Base-by-base conservation (phyloP, 257 asterid species). In the Ligustrum vulgare region DNA sequence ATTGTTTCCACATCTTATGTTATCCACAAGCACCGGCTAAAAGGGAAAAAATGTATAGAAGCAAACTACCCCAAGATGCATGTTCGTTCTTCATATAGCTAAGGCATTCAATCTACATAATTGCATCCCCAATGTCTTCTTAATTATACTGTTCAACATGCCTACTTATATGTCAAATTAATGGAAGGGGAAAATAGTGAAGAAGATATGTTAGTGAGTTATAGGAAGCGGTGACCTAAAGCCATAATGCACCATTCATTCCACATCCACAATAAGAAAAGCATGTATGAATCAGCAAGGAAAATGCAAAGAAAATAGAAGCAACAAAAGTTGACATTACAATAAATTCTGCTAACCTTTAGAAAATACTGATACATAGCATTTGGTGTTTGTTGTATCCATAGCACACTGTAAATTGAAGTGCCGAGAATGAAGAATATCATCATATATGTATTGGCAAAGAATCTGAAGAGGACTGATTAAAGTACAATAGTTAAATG, bases 291-390 rank as follows among this genome's bases (percentile, higher is more conserved):
- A 60, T 25, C 16, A 25, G 22, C 73, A 39, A 39, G n/a, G 18
- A 23, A 11, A 70, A 65, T n/a, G 33, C 5, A 1, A 65, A 56
- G 51, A 25, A 43, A 76, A 41, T 20, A 8, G 11, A 71, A 72
- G 11, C 36, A 23, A 60, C 35, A 60, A 10, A 23, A 25, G 9
- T 60, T 25, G 69, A 75, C 23, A 23, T n/a, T n/a, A 51, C 15
- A 31, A 33, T 62, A 25, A 51, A 67, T 41, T 33, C 15, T 16
- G 70, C 91, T 67, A 74, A 94, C 98, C 98, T 94, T 94, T 81
- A 94, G 89, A 81, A 94, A 92, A 85, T 94, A 94, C 62, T 94
- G 92, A 86, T 92, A 94, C 96, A 92, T 89, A 32, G 95, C 98
- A 81, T 87, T 89, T 73, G 97, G 89, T 39, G 91, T 87, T 49